Evolutionary conservation across 2,329 filamentous ascomycete genomes (phyloP).

Genomic region (Sclerotinia glacialis): DNA sequence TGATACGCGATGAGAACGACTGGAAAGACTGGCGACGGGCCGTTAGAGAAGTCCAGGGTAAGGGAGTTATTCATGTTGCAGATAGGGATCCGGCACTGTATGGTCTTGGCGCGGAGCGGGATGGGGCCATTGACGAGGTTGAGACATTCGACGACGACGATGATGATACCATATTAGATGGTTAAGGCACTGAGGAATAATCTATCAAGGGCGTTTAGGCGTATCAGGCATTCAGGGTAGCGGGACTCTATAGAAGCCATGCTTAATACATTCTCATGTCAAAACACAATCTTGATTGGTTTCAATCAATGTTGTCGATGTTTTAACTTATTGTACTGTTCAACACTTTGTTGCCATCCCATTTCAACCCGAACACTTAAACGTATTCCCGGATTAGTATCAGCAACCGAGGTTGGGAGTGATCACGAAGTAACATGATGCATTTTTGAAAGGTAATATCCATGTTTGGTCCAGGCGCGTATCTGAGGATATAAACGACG

Average conservation of each 20-base stretch:
- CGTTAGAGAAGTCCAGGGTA: constrained; percentile 74
- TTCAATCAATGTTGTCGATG: not conserved
- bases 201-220: not conserved
- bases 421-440: not conserved
- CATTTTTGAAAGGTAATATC: not conserved
- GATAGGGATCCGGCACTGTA: constrained; percentile 61
- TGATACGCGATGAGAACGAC: constrained; percentile 78
- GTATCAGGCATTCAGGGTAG: constrained; percentile 11
- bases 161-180: constrained; percentile 42
- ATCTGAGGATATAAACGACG: not conserved
- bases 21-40: constrained; percentile 78
- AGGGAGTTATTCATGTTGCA: constrained; percentile 81
- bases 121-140: constrained; percentile 82
- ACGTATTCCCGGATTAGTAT: not conserved
- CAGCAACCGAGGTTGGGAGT: not conserved
- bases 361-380: not conserved
- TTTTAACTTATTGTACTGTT: not conserved
- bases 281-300: not conserved
- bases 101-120: constrained; percentile 56
- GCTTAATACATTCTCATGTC: constrained; percentile 1
- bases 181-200: constrained; percentile 19
- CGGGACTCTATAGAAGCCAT: constrained; percentile 1
- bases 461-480: not conserved
- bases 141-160: constrained; percentile 73
- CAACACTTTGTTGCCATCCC: not conserved